phyloP scores from a whole-genome alignment of 2,329 filamentous ascomycete species.

The Diaporthe destruens region DNA sequence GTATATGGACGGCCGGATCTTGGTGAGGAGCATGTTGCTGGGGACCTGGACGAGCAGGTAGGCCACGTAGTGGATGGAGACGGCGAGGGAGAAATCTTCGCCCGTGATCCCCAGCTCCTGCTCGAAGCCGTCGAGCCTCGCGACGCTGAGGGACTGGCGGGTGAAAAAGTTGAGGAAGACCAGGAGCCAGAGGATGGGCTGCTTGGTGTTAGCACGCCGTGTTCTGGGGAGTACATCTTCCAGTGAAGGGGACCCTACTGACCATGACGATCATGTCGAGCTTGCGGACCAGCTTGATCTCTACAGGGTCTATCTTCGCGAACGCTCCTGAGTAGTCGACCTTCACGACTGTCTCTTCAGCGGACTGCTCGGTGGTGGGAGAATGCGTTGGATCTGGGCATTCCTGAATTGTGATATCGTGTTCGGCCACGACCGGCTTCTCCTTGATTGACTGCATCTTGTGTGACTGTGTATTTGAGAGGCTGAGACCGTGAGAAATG shows the following conservation, averaged over 20 bases:
- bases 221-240: no score
- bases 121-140: constrained; percentile 24
- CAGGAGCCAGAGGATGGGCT: constrained; percentile 34
- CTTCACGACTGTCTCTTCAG: not conserved
- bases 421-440: not conserved
- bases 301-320: constrained; percentile 17
- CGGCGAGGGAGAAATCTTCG: constrained; percentile 8
- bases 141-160: constrained; percentile 27
- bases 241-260: not conserved
- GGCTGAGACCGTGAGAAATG: not conserved
- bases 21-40: constrained; percentile 58
- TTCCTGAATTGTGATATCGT: not conserved
- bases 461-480: not conserved
- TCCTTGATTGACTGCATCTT: not conserved
- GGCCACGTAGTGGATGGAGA: constrained; percentile 24
- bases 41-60: constrained; percentile 63
- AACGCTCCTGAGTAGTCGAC: constrained; percentile 31
- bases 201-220: not conserved
- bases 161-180: constrained; percentile 30
- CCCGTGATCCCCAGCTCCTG: constrained; percentile 14
- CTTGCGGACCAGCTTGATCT: constrained; percentile 33
- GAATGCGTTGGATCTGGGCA: not conserved
- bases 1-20: constrained; percentile 47
- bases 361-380: not conserved
- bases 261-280: constrained; percentile 30